phyloP scores from a whole-genome alignment of 2,329 filamentous ascomycete species.

The Colletotrichum aenigma region DNA sequence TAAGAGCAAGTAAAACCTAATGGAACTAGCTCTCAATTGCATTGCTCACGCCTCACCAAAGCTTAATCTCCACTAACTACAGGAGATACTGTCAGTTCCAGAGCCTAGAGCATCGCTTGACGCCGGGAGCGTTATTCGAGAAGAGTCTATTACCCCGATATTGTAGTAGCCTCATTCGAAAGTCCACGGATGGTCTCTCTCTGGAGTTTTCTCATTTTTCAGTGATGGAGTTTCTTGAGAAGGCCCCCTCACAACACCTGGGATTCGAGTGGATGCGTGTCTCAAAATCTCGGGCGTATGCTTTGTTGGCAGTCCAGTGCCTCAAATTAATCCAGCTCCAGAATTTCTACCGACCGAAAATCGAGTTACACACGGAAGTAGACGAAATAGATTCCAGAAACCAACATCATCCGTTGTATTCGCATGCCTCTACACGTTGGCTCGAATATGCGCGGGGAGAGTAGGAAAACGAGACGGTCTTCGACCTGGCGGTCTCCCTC shows the following conservation, averaged over 20 bases:
- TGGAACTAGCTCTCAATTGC: not conserved
- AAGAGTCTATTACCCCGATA: not conserved
- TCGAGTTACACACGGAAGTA: accelerated
- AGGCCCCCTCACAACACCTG: accelerated
- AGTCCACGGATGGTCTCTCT: not conserved
- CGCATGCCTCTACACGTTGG: accelerated
- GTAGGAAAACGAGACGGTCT: not conserved
- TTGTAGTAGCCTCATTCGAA: not conserved
- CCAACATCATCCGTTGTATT: not conserved
- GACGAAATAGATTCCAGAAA: accelerated
- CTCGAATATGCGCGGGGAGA: not conserved
- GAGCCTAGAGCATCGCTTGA: not conserved
- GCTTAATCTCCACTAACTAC: accelerated
- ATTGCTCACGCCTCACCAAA: not conserved
- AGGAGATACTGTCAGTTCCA: not conserved
- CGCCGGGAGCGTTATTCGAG: not conserved
- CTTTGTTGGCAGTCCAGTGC: not conserved
- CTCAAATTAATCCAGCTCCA: not conserved
- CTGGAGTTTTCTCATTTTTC: slow-evolving; percentile 1
- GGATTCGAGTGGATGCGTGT: not conserved
- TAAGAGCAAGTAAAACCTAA: accelerated
- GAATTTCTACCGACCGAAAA: accelerated
- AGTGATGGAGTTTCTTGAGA: not conserved
- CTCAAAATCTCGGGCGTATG: not conserved
- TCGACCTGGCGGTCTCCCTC: not conserved